Conservation (phyloP, 2,329 filamentous ascomycete species). For the Rhinocladiella similis region DNA sequence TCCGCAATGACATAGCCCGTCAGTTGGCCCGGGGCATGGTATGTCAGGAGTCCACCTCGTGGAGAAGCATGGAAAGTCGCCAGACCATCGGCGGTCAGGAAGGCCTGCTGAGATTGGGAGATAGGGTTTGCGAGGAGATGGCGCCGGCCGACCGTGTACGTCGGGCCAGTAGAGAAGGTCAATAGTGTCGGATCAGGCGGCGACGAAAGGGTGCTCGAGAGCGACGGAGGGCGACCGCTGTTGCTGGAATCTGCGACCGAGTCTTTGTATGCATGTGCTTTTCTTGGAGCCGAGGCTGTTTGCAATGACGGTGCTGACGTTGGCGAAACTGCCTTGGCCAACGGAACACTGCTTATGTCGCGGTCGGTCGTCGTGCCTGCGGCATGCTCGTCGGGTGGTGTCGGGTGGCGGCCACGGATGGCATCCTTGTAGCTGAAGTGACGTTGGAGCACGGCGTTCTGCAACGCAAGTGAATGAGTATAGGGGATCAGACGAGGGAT, state of each 20-base stretch:
- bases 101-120: constrained; percentile 38
- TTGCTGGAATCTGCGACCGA: not conserved
- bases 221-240: constrained; percentile 17
- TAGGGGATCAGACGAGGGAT: constrained; percentile 58
- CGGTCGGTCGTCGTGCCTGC: not conserved
- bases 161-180: constrained; percentile 78
- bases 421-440: constrained; percentile 25
- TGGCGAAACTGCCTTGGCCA: not conserved
- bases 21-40: constrained; percentile 90
- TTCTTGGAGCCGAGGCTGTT: not conserved
- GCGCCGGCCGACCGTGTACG: constrained; percentile 87
- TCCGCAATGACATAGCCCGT: constrained; percentile 93
- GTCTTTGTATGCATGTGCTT: not conserved
- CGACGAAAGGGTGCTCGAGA: constrained; percentile 20
- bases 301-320: not conserved
- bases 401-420: constrained; percentile 1
- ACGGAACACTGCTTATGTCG: not conserved
- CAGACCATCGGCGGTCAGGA: constrained; percentile 35
- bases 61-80: constrained; percentile 65
- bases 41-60: constrained; percentile 90
- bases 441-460: constrained; percentile 49
- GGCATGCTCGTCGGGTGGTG: too few species aligned
- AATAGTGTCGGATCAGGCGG: constrained; percentile 70
- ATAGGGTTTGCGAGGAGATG: constrained; percentile 52
- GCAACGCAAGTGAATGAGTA: constrained; percentile 54